Conservation (phyloP, 2,329 filamentous ascomycete species). For the Calonectria multiphialidica region DNA sequence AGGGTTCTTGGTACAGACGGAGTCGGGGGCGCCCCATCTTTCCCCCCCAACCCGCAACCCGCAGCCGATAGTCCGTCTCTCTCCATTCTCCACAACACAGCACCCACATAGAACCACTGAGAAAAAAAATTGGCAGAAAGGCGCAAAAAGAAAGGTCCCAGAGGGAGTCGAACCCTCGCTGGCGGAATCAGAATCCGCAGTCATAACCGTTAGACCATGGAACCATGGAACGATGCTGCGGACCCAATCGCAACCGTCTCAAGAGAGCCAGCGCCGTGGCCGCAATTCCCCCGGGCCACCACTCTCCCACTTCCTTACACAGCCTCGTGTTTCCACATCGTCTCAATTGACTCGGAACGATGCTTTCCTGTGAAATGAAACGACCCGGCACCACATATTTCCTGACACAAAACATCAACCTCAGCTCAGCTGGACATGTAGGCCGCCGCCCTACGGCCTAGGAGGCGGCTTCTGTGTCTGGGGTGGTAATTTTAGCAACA, state of each 20-base stretch:
- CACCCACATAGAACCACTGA: not conserved
- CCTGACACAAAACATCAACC: conserved; percentile 16
- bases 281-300: not conserved
- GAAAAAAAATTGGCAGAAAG: not conserved
- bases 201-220: conserved; percentile 38
- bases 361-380: conserved; percentile 23
- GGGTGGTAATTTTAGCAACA: not conserved
- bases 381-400: conserved; percentile 13
- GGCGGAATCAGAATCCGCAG: conserved; percentile 39
- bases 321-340: conserved; percentile 10
- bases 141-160: conserved; percentile 31
- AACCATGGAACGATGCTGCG: conserved; percentile 25
- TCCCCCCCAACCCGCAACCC: not conserved
- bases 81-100: not conserved
- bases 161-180: conserved; percentile 39
- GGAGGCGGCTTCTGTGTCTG: not conserved
- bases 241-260: conserved; percentile 27
- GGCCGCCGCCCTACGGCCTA: not conserved
- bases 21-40: not conserved
- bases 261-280: conserved; percentile 21
- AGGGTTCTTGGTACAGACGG: not conserved
- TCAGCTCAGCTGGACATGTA: not conserved
- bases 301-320: not conserved
- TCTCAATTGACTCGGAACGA: conserved; percentile 19
- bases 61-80: not conserved